Evolutionary conservation across 2,329 filamentous ascomycete genomes (phyloP).

Genomic region (Cladophialophora carrionii): DNA sequence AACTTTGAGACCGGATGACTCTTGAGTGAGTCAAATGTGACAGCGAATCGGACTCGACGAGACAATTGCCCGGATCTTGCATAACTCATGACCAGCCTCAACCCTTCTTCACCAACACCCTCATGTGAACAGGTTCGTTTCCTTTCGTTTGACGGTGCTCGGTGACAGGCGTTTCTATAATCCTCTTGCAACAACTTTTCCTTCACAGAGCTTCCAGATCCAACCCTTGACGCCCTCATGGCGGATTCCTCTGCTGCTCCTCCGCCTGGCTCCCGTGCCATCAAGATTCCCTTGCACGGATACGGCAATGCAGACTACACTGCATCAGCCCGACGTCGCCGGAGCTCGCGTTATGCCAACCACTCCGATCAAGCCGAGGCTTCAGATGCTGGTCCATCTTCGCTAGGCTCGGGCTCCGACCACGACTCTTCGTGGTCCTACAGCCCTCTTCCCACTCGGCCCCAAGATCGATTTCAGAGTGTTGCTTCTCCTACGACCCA

Average conservation of each 20-base stretch:
- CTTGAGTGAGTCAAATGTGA: conserved; percentile 5
- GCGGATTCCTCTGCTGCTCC: conserved; percentile 24
- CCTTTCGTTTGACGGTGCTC: conserved; percentile 10
- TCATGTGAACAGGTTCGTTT: conserved; percentile 10
- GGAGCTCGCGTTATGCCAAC: conserved; percentile 31
- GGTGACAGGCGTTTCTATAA: conserved; percentile 19
- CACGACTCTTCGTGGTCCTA: conserved; percentile 33
- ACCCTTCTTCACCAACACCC: not conserved
- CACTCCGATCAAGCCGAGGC: conserved; percentile 25
- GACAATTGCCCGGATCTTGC: not conserved
- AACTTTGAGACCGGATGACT: not conserved
- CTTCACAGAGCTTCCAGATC: conserved; percentile 1
- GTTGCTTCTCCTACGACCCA: conserved; percentile 28
- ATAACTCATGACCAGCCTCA: conserved; percentile 6
- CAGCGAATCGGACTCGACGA: conserved; percentile 9
- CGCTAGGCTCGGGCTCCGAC: conserved; percentile 30
- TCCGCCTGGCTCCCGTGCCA: conserved; percentile 35
- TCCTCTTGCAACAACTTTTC: conserved; percentile 5
- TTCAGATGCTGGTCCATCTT: conserved; percentile 36
- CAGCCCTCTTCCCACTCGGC: conserved; percentile 22
- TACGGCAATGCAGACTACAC: conserved; percentile 23
- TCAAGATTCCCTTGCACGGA: conserved; percentile 38
- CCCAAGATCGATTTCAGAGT: conserved; percentile 23
- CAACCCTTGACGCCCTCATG: conserved; percentile 20
- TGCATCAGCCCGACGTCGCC: conserved; percentile 27